Conservation (phyloP, 306 rosid genomes). For the Sesbania bispinosa region DNA sequence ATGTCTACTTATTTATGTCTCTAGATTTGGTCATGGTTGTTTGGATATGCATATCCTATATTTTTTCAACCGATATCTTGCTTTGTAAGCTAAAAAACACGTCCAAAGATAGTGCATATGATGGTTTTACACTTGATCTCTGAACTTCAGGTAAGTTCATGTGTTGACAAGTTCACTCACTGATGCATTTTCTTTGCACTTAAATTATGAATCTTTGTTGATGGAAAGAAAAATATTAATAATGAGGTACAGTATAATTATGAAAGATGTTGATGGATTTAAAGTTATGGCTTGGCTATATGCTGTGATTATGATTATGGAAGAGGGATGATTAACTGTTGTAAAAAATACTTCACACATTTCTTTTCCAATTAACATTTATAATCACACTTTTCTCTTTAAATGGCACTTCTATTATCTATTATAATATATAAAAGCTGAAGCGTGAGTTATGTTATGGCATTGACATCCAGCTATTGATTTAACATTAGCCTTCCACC, state of each 20-base stretch:
- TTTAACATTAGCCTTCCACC: too few species aligned
- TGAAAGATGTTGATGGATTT: background rate
- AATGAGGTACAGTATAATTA: background rate
- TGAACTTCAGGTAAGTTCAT: slow-evolving; percentile 53
- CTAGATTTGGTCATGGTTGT: background rate
- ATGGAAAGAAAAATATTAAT: background rate
- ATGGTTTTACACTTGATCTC: slow-evolving; percentile 61
- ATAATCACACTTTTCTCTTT: too few species aligned
- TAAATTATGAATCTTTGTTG: background rate
- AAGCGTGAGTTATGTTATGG: too few species aligned
- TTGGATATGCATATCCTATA: background rate
- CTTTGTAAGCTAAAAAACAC: background rate
- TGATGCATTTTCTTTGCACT: slow-evolving; percentile 37
- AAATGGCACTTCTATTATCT: too few species aligned
- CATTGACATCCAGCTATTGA: too few species aligned
- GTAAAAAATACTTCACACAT: too few species aligned
- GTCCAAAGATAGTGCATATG: slow-evolving; percentile 35
- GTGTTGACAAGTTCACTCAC: slow-evolving; percentile 42
- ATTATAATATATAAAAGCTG: too few species aligned
- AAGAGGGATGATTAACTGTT: too few species aligned
- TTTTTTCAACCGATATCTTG: background rate
- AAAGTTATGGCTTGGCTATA: background rate
- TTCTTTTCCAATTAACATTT: too few species aligned
- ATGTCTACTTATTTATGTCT: background rate
- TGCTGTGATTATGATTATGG: background rate